Evolutionary conservation across 1,284 basidiomycete species (phyloP), one percentile per base, ranked within the genome.

Genomic region (Volvariella surrecta): DNA sequence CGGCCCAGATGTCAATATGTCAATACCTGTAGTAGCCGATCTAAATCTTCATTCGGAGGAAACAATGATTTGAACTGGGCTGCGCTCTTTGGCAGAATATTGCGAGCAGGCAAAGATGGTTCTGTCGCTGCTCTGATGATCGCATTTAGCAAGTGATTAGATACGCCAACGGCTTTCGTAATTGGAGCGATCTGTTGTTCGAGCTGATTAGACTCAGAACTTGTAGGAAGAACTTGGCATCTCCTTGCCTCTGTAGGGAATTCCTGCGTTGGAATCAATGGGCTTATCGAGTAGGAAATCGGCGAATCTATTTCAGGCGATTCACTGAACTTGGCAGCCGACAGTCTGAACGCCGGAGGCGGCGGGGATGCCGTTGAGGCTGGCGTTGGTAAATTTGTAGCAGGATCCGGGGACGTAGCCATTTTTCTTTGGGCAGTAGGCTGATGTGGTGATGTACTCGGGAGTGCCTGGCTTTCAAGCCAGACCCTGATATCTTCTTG

Each of bases 401-500:
- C n/a, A n/a, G n/a, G n/a, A n/a, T n/a, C n/a, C n/a, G n/a, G n/a
- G 24, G 24, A 6, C 11, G 24, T 28, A 11, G 24, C 6, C 24
- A 18, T 45, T 35, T 20, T 18, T 17, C n/a, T n/a, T 31, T 21
- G 37, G 28, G 32, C 17, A 35, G 21, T 4, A 38, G 37, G 17
- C 11, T 37, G 21, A 8, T 40, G 11, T 32, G 15, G 24, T 13
- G 38, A 15, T 15, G 32, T 19, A n/a, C n/a, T n/a, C n/a, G n/a
- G n/a, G n/a, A n/a, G n/a, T 8, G 22, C 21, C 17, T 41, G 43
- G 2, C 40, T 15, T 17, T 49, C 48, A 3, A 58, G 46, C 57
- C 59, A 63, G 24, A 50, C 40, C 3, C 50, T 44, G 6, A 66
- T 52, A 35, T 63, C 60, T 21, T 56, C 45, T 17, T 45, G 34